Conservation (phyloP, 208 protist species). For the Leishmania gerbilli region DNA sequence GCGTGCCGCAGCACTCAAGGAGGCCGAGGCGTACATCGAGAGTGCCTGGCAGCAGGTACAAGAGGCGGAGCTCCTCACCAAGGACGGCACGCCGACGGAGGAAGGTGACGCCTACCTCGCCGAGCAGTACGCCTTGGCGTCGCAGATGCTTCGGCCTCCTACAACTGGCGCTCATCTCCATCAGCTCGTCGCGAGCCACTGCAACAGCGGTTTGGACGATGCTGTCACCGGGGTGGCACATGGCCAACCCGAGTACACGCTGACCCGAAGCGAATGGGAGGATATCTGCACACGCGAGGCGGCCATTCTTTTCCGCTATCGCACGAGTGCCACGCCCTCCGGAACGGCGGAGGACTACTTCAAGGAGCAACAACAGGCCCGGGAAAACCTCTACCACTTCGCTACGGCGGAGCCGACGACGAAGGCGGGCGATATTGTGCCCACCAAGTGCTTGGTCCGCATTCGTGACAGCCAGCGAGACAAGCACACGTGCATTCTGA, state of each 20-base stretch:
- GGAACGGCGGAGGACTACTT: constrained; percentile 26
- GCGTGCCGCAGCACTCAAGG: constrained; percentile 50
- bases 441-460: constrained; percentile 76
- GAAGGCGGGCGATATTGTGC: constrained; percentile 13
- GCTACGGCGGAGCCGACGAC: constrained; percentile 17
- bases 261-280: constrained; percentile 38
- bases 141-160: constrained; percentile 39
- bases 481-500: constrained; percentile 61
- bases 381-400: constrained; percentile 36
- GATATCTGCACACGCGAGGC: constrained; percentile 50
- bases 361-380: constrained; percentile 23
- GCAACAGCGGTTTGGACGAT: neutral
- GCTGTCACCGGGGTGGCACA: neutral
- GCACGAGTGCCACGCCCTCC: constrained; percentile 12
- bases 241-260: neutral
- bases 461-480: constrained; percentile 66
- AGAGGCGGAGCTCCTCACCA: constrained; percentile 45
- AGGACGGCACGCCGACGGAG: constrained; percentile 32
- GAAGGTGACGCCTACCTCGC: constrained; percentile 70
- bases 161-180: constrained; percentile 27
- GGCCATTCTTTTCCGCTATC: constrained; percentile 51
- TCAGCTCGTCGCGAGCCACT: constrained; percentile 40
- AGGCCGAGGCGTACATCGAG: constrained; percentile 66
- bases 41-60: constrained; percentile 73
- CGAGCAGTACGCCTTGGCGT: constrained; percentile 74